Evolutionary conservation across 495 filamentous ascomycete species (phyloP), one percentile per base, ranked within the genome.

Genomic region (Xylaria grammica): DNA sequence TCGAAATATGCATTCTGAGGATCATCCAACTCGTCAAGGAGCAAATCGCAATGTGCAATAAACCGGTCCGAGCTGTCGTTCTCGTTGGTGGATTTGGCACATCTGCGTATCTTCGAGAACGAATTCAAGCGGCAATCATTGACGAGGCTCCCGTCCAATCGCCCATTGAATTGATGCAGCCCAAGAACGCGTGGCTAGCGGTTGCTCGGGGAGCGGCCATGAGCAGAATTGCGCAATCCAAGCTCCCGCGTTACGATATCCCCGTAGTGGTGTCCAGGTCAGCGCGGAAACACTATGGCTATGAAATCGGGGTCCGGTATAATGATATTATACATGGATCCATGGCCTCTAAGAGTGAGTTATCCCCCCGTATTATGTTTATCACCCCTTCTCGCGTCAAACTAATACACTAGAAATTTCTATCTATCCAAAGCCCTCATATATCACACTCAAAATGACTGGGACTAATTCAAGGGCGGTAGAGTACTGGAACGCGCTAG

Each of bases 61-160:
- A 69, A 44, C 78, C 75, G 1, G 75, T 78, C 11, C 74, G 82
- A 66, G 83, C 86, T 2, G 86, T 91, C 34, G 76, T 91, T n/a
- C 81, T 91, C 0, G 90, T 91, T 17, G 89, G 89, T 3, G 90
- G 90, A 0, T 89, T 91, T 62, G 89, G 89, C n/a, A 80, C 84
- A 40, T 89, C 84, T 22, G 85, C 83, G 65, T 91, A 90, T 71
- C 80, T 91, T 53, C 86, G 83, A 63, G 81, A 82, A 65, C 78
- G 84, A 0, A 72, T 92, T 53, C 76, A 71, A 6, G 72, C 75
- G 17, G 73, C 79, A 19, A 69, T 78, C 22, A 53, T 48, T 29
- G 62, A 59, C 8, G 54, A 59, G 24, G 9, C 44, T 15, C 42
- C 54, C 8, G 59, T 52, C 1, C 72, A 80, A 29, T 1, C n/a